phyloP scores from a whole-genome alignment of 2,329 filamentous ascomycete species.

The Akanthomyces dipterigenus region DNA sequence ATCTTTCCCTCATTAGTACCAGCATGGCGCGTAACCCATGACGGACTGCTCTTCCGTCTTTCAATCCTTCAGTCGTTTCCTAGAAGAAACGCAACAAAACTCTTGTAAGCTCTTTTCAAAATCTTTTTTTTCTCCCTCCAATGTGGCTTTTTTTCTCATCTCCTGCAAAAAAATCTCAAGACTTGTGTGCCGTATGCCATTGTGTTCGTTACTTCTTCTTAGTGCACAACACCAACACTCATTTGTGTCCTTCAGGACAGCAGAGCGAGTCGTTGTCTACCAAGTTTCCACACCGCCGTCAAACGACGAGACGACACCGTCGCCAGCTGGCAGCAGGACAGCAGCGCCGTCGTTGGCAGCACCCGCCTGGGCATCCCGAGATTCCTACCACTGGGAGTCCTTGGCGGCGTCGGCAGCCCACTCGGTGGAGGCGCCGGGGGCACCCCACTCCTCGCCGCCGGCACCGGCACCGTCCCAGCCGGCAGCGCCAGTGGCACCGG shows the following conservation, averaged over 20 bases:
- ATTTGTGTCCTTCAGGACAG: too few species aligned
- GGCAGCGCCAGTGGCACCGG: slow-evolving; percentile 33
- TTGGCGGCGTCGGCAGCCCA: slow-evolving; percentile 60
- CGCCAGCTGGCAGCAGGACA: not conserved
- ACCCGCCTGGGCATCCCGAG: slow-evolving; percentile 15
- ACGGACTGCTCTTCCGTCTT: not conserved
- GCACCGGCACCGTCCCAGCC: slow-evolving; percentile 52
- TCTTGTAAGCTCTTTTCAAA: not conserved
- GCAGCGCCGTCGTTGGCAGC: not conserved
- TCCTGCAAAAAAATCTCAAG: not conserved
- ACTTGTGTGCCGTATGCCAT: not conserved
- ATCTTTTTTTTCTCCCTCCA: not conserved
- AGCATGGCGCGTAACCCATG: slow-evolving; percentile 32
- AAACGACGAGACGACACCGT: not conserved
- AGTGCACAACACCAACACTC: not conserved
- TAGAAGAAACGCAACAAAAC: not conserved
- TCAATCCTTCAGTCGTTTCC: not conserved
- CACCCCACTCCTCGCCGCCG: slow-evolving; percentile 57
- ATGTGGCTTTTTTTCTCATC: not conserved
- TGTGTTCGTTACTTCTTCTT: not conserved
- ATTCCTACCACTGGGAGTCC: slow-evolving; percentile 47
- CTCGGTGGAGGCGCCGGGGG: slow-evolving; percentile 58
- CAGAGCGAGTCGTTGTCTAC: not conserved
- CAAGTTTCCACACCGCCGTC: slow-evolving; percentile 12
- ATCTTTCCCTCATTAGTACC: slow-evolving; percentile 99